Percentiles rank a stretch among this genome's conserved stretches.
These are phyloP conservation scores for Helotiales sp. DNA, from an alignment of 2,329 filamentous ascomycete species.

Conservation along the genomic window DNA sequence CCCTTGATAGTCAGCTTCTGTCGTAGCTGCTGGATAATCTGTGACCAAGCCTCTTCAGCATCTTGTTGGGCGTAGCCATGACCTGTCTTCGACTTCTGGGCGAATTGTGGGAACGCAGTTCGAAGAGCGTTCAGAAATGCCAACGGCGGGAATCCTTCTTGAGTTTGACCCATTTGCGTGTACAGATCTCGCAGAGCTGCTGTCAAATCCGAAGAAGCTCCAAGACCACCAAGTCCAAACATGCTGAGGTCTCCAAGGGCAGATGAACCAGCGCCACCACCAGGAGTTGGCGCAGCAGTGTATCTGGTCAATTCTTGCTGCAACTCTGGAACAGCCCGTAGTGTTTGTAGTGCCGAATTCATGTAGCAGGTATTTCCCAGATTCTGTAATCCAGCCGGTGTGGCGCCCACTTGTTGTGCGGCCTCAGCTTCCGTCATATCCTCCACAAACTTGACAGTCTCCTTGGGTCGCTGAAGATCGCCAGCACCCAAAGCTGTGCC, in stretches of 20 bases:
- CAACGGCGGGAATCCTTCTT: slow-evolving; percentile 82
- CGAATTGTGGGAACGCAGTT: slow-evolving; percentile 86
- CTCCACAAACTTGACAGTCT: slow-evolving; percentile 86
- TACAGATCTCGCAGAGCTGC: slow-evolving; percentile 81
- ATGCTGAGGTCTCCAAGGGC: slow-evolving; percentile 53
- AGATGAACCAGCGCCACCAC: slow-evolving; percentile 20
- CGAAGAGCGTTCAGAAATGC: slow-evolving; percentile 83
- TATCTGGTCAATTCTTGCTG: slow-evolving; percentile 77
- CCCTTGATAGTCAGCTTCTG: slow-evolving; percentile 75
- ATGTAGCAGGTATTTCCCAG: slow-evolving; percentile 98
- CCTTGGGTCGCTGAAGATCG: slow-evolving; percentile 74
- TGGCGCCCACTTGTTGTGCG: slow-evolving; percentile 81
- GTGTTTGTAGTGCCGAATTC: slow-evolving; percentile 93
- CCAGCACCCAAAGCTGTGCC: slow-evolving; percentile 74
- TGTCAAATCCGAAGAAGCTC: slow-evolving; percentile 69
- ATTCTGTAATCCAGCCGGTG: slow-evolving; percentile 86
- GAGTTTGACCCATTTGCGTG: slow-evolving; percentile 86
- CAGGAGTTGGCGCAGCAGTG: slow-evolving; percentile 45
- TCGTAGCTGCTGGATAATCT: slow-evolving; percentile 84
- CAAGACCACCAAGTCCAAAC: slow-evolving; percentile 50
- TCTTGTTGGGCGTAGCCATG: slow-evolving; percentile 96
- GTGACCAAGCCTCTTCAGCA: slow-evolving; percentile 97
- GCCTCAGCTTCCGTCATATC: slow-evolving; percentile 97
- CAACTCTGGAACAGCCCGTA: slow-evolving; percentile 88
- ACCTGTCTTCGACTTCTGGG: slow-evolving; percentile 81